Conservation (phyloP, 164 flowering plant genomes). For the Vitis amurensis region DNA sequence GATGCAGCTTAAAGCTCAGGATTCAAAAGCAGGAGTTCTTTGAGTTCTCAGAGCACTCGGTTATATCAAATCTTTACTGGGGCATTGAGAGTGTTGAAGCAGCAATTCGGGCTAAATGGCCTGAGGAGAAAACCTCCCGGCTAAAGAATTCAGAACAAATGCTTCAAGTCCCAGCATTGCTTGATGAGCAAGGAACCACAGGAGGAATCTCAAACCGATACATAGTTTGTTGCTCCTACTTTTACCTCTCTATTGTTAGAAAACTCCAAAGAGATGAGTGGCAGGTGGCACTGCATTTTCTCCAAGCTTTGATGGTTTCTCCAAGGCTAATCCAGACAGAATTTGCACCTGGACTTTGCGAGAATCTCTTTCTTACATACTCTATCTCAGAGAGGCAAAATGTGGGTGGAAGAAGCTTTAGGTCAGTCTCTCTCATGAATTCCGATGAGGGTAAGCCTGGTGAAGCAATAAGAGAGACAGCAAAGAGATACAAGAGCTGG, state of each 20-base stretch:
- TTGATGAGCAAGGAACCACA: conserved; percentile 58
- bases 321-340: conserved; percentile 45
- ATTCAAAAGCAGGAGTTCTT: conserved; percentile 45
- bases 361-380: conserved; percentile 28
- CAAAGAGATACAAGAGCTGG: conserved; percentile 66
- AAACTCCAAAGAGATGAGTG: conserved; percentile 60
- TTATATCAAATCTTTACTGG: conserved; percentile 75
- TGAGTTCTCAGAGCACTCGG: conserved; percentile 63
- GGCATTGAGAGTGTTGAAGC: conserved; percentile 58
- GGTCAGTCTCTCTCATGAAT: conserved; percentile 1
- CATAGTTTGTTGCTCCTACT: conserved; percentile 57
- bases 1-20: conserved; percentile 45
- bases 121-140: conserved; percentile 29
- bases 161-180: conserved; percentile 77
- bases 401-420: conserved; percentile 4
- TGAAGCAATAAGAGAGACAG: conserved; percentile 40
- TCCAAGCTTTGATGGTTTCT: conserved; percentile 61
- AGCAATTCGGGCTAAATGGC: conserved; percentile 35
- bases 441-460: conserved; percentile 23
- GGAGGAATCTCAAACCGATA: conserved; percentile 50
- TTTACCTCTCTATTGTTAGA: conserved; percentile 60
- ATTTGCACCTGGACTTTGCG: conserved; percentile 51
- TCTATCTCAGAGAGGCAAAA: neutral
- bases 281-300: conserved; percentile 72
- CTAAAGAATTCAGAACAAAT: conserved; percentile 53